These are phyloP conservation scores for Pseudozyma tsukubaensis DNA, from an alignment of 1,284 basidiomycete genomes.

Conservation along the genomic window DNA sequence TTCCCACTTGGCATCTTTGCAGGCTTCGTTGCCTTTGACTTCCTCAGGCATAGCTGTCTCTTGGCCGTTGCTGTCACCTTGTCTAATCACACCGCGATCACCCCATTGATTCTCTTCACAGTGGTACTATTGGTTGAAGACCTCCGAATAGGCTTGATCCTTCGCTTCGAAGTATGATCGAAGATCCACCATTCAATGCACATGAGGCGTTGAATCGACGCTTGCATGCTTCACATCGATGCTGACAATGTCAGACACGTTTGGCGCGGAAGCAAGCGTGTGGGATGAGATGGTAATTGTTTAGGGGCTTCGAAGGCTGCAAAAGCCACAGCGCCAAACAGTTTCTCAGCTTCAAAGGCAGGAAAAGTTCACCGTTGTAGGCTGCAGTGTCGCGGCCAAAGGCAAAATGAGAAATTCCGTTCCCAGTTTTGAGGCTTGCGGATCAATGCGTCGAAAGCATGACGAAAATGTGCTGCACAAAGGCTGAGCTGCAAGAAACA, in stretches of 20 bases:
- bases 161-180: neutral
- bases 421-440: constrained; percentile 3
- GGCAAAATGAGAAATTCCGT: constrained; percentile 15
- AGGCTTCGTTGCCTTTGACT: constrained; percentile 12
- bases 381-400: neutral
- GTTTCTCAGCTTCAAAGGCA: constrained; percentile 5
- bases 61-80: too few relatives aligned
- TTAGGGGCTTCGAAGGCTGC: constrained; percentile 19
- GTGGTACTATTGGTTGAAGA: too few relatives aligned
- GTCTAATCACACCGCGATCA: neutral
- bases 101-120: too few relatives aligned
- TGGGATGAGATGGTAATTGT: neutral
- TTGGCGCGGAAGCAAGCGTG: too few relatives aligned
- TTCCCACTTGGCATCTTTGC: too few relatives aligned
- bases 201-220: too few relatives aligned
- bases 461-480: neutral
- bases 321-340: neutral
- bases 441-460: constrained; percentile 25
- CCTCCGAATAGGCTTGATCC: neutral
- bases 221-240: too few relatives aligned
- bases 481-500: constrained; percentile 1
- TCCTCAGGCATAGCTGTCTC: neutral
- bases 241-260: too few relatives aligned
- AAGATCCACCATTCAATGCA: too few relatives aligned
- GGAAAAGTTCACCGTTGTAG: neutral